Evolutionary conservation across 139 green algal species (phyloP).

Genomic region (Microglena sp.): DNA sequence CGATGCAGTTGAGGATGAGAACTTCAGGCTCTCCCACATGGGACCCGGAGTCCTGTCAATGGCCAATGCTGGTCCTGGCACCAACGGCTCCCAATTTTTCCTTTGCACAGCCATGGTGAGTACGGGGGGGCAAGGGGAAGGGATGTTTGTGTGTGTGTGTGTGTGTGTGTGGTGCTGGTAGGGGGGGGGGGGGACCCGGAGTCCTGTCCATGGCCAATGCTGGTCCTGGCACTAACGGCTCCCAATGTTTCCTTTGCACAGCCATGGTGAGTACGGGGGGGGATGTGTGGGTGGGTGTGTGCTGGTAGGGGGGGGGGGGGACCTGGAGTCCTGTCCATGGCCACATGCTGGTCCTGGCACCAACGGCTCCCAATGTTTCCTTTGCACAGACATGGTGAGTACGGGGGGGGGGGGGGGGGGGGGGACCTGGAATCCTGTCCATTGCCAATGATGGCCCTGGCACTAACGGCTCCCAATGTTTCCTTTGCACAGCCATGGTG

Average conservation of each 20-base stretch:
- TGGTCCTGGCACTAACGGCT: too few relatives aligned
- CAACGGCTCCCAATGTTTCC: not conserved
- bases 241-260: not conserved
- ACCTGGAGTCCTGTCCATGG: not conserved
- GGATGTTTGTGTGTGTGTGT: too few relatives aligned
- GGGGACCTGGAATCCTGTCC: not conserved
- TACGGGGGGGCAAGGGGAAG: not conserved
- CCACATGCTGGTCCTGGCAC: not conserved
- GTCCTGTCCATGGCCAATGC: too few relatives aligned
- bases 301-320: not conserved
- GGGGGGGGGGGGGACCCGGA: too few relatives aligned
- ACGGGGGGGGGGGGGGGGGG: too few relatives aligned
- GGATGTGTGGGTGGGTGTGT: not conserved
- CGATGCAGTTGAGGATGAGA: too few relatives aligned
- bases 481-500: not conserved
- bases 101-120: not conserved
- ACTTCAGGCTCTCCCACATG: constrained; percentile 78
- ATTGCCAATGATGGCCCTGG: not conserved
- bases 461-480: not conserved
- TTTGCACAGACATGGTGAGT: not conserved
- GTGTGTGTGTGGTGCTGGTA: too few relatives aligned
- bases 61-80: constrained; percentile 42
- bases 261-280: too few relatives aligned
- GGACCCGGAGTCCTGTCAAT: constrained; percentile 37
- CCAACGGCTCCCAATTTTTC: constrained; percentile 32